These are phyloP conservation scores for Nemania serpens DNA, from an alignment of 2,329 filamentous ascomycete species.

Conservation along the genomic window DNA sequence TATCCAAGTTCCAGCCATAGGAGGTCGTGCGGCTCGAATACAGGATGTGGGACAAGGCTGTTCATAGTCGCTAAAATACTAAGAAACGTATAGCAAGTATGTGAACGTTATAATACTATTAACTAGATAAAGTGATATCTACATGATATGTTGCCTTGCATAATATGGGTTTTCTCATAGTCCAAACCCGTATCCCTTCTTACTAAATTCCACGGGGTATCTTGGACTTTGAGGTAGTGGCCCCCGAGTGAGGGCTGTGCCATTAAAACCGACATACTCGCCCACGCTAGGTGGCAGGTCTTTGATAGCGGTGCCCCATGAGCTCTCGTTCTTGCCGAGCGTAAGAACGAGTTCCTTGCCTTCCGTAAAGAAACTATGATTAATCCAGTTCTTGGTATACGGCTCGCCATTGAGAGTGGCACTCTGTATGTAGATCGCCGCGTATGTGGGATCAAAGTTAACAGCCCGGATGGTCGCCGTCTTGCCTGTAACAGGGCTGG, in stretches of 20 bases:
- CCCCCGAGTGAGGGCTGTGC: slow-evolving; percentile 15
- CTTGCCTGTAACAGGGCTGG: slow-evolving; percentile 61
- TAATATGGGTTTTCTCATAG: background rate
- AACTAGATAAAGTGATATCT: slow-evolving; percentile 1
- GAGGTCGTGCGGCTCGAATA: too few relatives aligned
- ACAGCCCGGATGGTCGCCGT: slow-evolving; percentile 63
- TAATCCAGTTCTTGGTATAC: slow-evolving; percentile 70
- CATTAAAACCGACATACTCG: slow-evolving; percentile 42
- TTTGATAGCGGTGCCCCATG: slow-evolving; percentile 63
- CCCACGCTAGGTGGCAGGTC: slow-evolving; percentile 67
- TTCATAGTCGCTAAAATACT: background rate
- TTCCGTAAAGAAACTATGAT: slow-evolving; percentile 69
- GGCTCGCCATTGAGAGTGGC: slow-evolving; percentile 64
- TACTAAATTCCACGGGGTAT: slow-evolving; percentile 13
- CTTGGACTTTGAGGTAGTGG: slow-evolving; percentile 3
- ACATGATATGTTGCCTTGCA: background rate
- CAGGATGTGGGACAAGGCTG: too few relatives aligned
- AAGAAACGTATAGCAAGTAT: background rate
- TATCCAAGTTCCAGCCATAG: too few relatives aligned
- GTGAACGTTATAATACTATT: slow-evolving; percentile 15
- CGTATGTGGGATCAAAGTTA: slow-evolving; percentile 64
- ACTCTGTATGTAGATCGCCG: slow-evolving; percentile 67
- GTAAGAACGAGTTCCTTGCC: slow-evolving; percentile 67
- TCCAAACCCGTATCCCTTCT: slow-evolving; percentile 13
- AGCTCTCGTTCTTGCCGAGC: slow-evolving; percentile 64